phyloP scores from a whole-genome alignment of 2,329 filamentous ascomycete species.

The Phaeosphaeria sp. region DNA sequence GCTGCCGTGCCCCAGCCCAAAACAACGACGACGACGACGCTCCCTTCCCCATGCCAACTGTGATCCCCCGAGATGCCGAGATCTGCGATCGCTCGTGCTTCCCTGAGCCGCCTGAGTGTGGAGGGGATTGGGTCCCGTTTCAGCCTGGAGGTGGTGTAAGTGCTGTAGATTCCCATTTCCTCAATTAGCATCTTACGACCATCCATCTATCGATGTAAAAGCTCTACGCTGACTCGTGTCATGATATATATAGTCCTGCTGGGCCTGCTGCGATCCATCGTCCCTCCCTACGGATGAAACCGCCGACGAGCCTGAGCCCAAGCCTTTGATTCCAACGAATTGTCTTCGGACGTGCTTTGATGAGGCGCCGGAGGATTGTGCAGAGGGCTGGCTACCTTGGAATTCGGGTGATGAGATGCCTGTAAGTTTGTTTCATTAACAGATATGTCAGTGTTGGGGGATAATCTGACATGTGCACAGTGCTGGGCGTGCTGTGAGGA shows the following conservation, averaged over 20 bases:
- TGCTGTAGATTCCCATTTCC: neutral
- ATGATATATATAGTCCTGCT: neutral
- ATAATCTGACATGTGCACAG: neutral
- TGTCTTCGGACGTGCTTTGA: neutral
- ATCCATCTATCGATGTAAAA: neutral
- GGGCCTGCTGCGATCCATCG: neutral
- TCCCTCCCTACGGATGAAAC: neutral
- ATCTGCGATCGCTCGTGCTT: neutral
- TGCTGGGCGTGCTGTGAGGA: neutral
- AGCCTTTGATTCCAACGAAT: neutral
- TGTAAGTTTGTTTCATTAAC: neutral
- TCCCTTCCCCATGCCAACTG: neutral
- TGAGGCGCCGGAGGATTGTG: neutral
- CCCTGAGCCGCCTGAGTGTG: neutral
- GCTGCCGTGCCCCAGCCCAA: neutral
- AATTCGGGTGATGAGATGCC: neutral
- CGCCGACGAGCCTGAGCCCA: neutral
- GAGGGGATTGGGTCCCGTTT: neutral
- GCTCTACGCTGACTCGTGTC: too few species aligned
- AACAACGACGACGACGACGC: neutral
- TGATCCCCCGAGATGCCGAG: neutral
- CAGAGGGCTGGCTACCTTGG: neutral
- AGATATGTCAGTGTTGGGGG: neutral
- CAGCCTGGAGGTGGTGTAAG: neutral
- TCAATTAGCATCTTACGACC: neutral